A percentile compares a stretch with the other conserved stretches of the same genome.
Conservation (phyloP, 1,139 yeast species). For the Candida tetrigidarum region DNA sequence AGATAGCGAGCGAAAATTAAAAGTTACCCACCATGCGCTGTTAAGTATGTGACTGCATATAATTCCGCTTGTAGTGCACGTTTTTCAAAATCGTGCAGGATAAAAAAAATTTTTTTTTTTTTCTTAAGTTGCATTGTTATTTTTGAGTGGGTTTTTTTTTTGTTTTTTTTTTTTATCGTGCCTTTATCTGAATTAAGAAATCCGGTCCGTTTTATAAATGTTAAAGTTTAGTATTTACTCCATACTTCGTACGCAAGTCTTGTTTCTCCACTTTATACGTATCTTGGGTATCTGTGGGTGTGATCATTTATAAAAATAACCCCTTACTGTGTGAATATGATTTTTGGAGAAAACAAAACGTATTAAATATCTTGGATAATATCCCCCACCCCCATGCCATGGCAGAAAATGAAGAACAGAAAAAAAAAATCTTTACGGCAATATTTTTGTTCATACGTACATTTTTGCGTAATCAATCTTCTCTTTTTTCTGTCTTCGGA, state of each 20-base stretch:
- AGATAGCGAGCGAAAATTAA: slow-evolving; percentile 1
- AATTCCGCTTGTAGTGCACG: not conserved
- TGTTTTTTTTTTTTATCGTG: not conserved
- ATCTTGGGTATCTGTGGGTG: too few species aligned
- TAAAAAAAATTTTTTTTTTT: not conserved
- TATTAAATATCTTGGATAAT: too few species aligned
- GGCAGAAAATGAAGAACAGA: too few species aligned
- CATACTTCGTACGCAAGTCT: not conserved
- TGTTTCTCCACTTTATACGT: not conserved
- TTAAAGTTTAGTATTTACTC: not conserved
- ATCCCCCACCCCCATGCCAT: too few species aligned
- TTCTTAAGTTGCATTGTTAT: not conserved
- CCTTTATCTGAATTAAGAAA: slow-evolving; percentile 1
- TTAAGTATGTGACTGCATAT: not conserved
- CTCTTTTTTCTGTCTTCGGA: too few species aligned
- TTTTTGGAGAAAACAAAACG: too few species aligned
- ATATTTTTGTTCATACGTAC: too few species aligned
- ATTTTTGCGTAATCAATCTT: too few species aligned
- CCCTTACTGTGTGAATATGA: too few species aligned
- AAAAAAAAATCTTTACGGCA: too few species aligned
- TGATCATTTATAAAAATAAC: too few species aligned
- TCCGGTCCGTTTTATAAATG: not conserved
- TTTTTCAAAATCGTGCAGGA: not conserved
- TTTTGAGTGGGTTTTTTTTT: not conserved
- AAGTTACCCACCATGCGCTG: too few species aligned